phyloP scores from a whole-genome alignment of 257 asterid genomes.

The Solanum corneliomulleri region DNA sequence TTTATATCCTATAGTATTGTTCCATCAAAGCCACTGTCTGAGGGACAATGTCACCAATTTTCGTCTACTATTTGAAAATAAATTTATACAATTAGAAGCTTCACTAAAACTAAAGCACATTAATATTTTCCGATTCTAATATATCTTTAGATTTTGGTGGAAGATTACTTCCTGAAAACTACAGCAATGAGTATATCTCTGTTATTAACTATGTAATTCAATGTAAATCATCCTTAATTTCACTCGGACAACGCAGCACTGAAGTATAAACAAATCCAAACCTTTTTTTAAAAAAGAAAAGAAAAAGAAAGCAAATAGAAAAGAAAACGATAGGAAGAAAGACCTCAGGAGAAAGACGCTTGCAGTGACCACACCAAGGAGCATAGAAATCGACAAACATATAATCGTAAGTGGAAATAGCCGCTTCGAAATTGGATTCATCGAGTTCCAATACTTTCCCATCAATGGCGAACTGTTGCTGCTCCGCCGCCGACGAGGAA shows the following conservation, averaged over 20 bases:
- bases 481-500: neutral
- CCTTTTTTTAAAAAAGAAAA: neutral
- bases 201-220: neutral
- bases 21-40: neutral
- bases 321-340: neutral
- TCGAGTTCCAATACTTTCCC: constrained; percentile 80
- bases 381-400: constrained; percentile 86
- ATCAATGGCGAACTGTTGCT: constrained; percentile 38
- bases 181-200: neutral
- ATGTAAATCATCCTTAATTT: neutral
- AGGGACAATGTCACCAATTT: neutral
- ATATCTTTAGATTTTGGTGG: neutral
- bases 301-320: neutral
- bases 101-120: neutral
- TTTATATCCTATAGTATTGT: too few species aligned
- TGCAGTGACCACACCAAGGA: constrained; percentile 99
- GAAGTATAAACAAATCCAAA: neutral
- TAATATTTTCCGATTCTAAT: neutral
- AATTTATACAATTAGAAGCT: neutral
- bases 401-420: constrained; percentile 71
- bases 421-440: constrained; percentile 75
- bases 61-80: neutral
- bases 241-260: neutral
- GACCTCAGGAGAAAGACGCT: constrained; percentile 93
- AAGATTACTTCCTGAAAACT: neutral